These are phyloP conservation scores for Tetrapisispora fleetii DNA, from an alignment of 805 yeast genomes.

Conservation along the genomic window DNA sequence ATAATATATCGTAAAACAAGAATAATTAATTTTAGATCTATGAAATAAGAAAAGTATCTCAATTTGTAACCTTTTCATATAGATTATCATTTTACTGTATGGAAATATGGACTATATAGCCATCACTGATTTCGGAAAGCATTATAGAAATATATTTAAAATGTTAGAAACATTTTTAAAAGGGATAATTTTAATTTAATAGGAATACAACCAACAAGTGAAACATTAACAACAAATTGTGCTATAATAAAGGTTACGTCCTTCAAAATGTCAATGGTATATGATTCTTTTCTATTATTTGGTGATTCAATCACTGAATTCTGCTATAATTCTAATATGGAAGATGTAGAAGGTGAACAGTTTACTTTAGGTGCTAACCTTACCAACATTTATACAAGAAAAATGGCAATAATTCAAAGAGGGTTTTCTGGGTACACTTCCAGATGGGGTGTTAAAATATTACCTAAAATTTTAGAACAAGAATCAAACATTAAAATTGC, in stretches of 20 bases:
- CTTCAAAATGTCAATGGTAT: background rate
- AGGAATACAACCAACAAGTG: too few species aligned
- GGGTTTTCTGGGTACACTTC: constrained; percentile 76
- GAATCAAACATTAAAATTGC: constrained; percentile 39
- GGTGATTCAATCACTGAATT: constrained; percentile 6
- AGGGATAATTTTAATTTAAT: too few species aligned
- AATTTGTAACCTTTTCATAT: too few species aligned
- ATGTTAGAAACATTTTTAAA: too few species aligned
- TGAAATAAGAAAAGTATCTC: too few species aligned
- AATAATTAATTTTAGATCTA: too few species aligned
- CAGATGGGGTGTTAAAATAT: constrained; percentile 43
- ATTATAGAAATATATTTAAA: too few species aligned
- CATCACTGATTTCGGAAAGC: background rate
- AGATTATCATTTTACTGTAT: too few species aligned
- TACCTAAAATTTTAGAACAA: constrained; percentile 40
- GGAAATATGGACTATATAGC: background rate
- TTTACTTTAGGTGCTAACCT: constrained; percentile 46
- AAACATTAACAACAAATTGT: too few species aligned
- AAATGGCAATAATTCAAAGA: constrained; percentile 57
- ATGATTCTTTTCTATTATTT: constrained; percentile 2
- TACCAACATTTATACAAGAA: constrained; percentile 43
- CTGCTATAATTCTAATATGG: constrained; percentile 9
- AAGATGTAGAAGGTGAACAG: constrained; percentile 20
- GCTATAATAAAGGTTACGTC: too few species aligned
- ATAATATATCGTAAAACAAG: too few species aligned